phyloP scores from a whole-genome alignment of 2,329 filamentous ascomycete species.

The Colletotrichum kahawae region DNA sequence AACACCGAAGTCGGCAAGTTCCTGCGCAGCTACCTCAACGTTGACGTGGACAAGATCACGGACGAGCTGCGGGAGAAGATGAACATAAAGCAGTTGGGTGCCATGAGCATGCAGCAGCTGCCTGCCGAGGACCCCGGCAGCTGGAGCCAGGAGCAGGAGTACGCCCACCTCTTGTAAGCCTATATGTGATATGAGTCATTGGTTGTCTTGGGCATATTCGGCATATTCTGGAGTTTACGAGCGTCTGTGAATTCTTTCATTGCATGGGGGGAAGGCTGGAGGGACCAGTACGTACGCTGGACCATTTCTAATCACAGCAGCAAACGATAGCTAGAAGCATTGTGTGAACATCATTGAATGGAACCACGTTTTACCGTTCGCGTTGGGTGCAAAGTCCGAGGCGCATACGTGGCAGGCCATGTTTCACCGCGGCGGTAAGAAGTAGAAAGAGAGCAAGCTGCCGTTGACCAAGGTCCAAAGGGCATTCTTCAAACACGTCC shows the following conservation, averaged over 20 bases:
- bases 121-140: neutral
- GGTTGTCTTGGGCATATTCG: neutral
- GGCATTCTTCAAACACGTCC: neutral
- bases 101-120: neutral
- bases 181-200: neutral
- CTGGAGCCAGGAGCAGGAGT: slow-evolving; percentile 9
- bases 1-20: slow-evolving; percentile 93
- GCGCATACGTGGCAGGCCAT: neutral
- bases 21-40: slow-evolving; percentile 75
- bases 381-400: neutral
- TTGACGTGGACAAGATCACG: slow-evolving; percentile 82
- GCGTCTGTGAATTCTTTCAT: neutral
- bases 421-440: neutral
- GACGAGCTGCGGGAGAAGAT: slow-evolving; percentile 70
- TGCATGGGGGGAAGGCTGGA: neutral
- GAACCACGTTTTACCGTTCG: neutral
- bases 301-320: neutral
- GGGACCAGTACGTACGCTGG: neutral
- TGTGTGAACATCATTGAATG: neutral
- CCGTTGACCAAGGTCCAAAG: neutral
- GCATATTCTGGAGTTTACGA: slow-evolving; percentile 11
- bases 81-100: slow-evolving; percentile 25
- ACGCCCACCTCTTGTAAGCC: neutral
- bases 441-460: neutral
- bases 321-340: slow-evolving; percentile 1